These are phyloP conservation scores for Pyrrhoderma noxium DNA, from an alignment of 1,284 basidiomycete species.

Conservation along the genomic window DNA sequence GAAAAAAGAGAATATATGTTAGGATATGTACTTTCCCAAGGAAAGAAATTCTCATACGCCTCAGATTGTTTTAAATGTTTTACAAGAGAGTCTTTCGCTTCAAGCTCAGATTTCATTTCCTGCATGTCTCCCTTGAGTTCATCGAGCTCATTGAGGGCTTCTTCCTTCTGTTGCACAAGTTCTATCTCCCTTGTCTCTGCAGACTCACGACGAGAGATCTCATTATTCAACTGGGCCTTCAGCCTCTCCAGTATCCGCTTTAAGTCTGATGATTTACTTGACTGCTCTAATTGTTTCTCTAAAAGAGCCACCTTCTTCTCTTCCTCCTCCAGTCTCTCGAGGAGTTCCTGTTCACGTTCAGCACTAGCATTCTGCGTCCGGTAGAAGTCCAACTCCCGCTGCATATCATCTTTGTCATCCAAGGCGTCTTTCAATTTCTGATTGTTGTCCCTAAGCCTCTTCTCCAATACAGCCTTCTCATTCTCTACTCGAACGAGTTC, in stretches of 20 bases:
- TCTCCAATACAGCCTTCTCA: slow-evolving; percentile 49
- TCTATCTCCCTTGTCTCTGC: slow-evolving; percentile 31
- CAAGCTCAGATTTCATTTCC: slow-evolving; percentile 25
- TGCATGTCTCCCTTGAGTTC: slow-evolving; percentile 28
- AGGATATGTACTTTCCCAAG: not conserved
- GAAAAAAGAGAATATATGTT: not conserved
- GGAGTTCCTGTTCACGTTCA: slow-evolving; percentile 45
- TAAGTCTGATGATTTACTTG: slow-evolving; percentile 29
- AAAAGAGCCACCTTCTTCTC: slow-evolving; percentile 50
- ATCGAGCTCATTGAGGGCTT: slow-evolving; percentile 37
- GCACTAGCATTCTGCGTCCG: slow-evolving; percentile 27
- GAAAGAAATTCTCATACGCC: slow-evolving; percentile 10
- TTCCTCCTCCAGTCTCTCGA: slow-evolving; percentile 59
- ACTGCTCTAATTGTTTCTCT: slow-evolving; percentile 36
- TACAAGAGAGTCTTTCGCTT: slow-evolving; percentile 27
- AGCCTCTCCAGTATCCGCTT: slow-evolving; percentile 34
- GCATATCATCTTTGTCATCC: slow-evolving; percentile 43
- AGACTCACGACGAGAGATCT: slow-evolving; percentile 33
- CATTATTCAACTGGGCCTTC: slow-evolving; percentile 37
- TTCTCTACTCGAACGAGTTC: slow-evolving; percentile 50
- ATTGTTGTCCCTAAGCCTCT: slow-evolving; percentile 35
- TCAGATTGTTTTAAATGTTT: slow-evolving; percentile 24
- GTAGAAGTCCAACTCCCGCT: slow-evolving; percentile 39
- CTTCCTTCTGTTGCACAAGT: slow-evolving; percentile 40
- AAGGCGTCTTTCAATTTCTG: slow-evolving; percentile 36